Percentiles rank a stretch among this genome's conserved stretches.
Conservation (phyloP, 345 rosid species). For the Laguncularia racemosa region DNA sequence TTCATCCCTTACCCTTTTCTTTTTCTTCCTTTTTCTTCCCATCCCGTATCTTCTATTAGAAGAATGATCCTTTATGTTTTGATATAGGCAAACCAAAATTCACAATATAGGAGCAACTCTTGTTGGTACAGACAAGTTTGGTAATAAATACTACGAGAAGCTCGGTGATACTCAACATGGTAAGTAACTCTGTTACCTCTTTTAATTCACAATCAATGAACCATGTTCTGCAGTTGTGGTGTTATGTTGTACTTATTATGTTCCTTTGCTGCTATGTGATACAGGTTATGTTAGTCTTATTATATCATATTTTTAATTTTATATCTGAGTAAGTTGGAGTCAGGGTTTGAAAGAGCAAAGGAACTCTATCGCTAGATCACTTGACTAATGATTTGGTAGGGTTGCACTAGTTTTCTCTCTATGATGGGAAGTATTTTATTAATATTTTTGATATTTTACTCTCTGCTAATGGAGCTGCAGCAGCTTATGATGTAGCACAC, state of each 20-base stretch:
- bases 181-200: slow-evolving; percentile 21
- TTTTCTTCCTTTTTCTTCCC: not conserved
- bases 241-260: not conserved
- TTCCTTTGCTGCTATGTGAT: too few relatives aligned
- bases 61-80: slow-evolving; percentile 8
- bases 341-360: too few relatives aligned
- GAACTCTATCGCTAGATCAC: too few relatives aligned
- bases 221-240: slow-evolving; percentile 1
- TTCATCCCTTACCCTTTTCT: not conserved
- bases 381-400: too few relatives aligned
- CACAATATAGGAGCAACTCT: slow-evolving; percentile 82
- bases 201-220: not conserved
- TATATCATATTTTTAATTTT: too few relatives aligned
- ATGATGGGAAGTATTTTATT: too few relatives aligned
- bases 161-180: slow-evolving; percentile 64
- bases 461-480: too few relatives aligned
- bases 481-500: too few relatives aligned
- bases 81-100: slow-evolving; percentile 83
- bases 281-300: too few relatives aligned
- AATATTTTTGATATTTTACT: too few relatives aligned
- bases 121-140: slow-evolving; percentile 82
- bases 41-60: slow-evolving; percentile 3
- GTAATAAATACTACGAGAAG: slow-evolving; percentile 87
- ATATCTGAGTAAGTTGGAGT: too few relatives aligned
- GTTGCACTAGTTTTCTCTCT: too few relatives aligned